Evolutionary conservation across 257 asterid species (phyloP).

Genomic region (Fraxinus anomala): DNA sequence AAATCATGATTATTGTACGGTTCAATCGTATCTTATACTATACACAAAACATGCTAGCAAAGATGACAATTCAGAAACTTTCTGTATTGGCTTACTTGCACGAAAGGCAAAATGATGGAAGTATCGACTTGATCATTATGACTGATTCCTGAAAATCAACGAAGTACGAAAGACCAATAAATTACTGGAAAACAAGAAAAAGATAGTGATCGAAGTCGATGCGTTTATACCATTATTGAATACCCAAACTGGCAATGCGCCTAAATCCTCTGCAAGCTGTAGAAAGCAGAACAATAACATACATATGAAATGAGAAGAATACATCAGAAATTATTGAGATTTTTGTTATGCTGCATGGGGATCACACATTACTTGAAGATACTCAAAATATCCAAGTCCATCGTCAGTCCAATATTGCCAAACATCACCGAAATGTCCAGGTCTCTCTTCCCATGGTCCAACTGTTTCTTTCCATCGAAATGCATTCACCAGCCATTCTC

Average conservation of each 20-base stretch:
- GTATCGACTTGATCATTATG: slow-evolving; percentile 76
- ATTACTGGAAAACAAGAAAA: slow-evolving; percentile 1
- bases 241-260: slow-evolving; percentile 87
- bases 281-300: slow-evolving; percentile 14
- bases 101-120: slow-evolving; percentile 58
- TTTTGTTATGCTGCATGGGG: not conserved
- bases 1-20: not conserved
- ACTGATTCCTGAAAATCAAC: slow-evolving; percentile 63
- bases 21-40: not conserved
- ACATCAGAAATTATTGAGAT: not conserved
- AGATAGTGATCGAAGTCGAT: not conserved
- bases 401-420: slow-evolving; percentile 99
- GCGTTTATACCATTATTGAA: slow-evolving; percentile 70
- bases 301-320: slow-evolving; percentile 15
- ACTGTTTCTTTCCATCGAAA: slow-evolving; percentile 88
- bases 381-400: slow-evolving; percentile 87
- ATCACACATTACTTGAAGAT: slow-evolving; percentile 60
- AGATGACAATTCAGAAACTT: not conserved
- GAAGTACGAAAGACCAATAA: slow-evolving; percentile 5
- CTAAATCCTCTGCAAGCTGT: slow-evolving; percentile 98
- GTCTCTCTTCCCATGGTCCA: slow-evolving; percentile 90
- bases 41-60: not conserved
- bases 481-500: slow-evolving; percentile 74
- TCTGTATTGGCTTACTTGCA: slow-evolving; percentile 54
- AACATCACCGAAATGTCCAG: slow-evolving; percentile 91